Conservation (phyloP, 1,284 basidiomycete species). For the Cronartium quercuum region DNA sequence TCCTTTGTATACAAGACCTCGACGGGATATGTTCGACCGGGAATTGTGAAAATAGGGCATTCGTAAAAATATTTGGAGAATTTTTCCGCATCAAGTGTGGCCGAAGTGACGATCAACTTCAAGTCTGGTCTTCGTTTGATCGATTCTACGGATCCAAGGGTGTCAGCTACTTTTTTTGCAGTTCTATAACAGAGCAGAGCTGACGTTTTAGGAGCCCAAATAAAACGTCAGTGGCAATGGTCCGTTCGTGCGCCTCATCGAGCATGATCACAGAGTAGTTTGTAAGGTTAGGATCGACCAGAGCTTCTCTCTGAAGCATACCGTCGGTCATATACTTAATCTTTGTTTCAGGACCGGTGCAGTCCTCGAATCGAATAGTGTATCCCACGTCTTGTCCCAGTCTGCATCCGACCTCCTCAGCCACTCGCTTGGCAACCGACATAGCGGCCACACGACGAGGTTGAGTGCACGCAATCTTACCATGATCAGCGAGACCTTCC, state of each 20-base stretch:
- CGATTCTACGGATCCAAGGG: conserved; percentile 55
- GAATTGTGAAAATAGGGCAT: conserved; percentile 99
- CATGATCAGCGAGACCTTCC: conserved; percentile 74
- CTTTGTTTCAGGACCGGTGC: conserved; percentile 90
- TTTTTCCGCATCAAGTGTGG: conserved; percentile 98
- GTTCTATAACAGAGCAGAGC: neutral
- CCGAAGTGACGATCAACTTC: conserved; percentile 96
- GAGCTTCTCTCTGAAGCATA: conserved; percentile 93
- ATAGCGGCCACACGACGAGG: conserved; percentile 97
- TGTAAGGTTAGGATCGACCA: conserved; percentile 88
- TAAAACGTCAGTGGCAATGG: conserved; percentile 93
- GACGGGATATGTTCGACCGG: conserved; percentile 95
- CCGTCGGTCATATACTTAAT: conserved; percentile 99
- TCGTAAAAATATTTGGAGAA: conserved; percentile 98
- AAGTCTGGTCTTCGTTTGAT: conserved; percentile 88
- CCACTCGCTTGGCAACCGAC: conserved; percentile 97
- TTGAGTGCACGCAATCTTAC: conserved; percentile 92
- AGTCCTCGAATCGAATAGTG: conserved; percentile 98
- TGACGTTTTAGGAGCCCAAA: conserved; percentile 84
- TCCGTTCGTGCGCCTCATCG: conserved; percentile 97
- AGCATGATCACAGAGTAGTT: conserved; percentile 95
- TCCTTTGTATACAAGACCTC: conserved; percentile 97
- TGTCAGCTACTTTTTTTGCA: neutral
- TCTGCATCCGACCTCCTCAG: conserved; percentile 94
- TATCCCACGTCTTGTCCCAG: conserved; percentile 97